Base-by-base conservation (phyloP, 495 filamentous ascomycete genomes). In the Poronia punctata region DNA sequence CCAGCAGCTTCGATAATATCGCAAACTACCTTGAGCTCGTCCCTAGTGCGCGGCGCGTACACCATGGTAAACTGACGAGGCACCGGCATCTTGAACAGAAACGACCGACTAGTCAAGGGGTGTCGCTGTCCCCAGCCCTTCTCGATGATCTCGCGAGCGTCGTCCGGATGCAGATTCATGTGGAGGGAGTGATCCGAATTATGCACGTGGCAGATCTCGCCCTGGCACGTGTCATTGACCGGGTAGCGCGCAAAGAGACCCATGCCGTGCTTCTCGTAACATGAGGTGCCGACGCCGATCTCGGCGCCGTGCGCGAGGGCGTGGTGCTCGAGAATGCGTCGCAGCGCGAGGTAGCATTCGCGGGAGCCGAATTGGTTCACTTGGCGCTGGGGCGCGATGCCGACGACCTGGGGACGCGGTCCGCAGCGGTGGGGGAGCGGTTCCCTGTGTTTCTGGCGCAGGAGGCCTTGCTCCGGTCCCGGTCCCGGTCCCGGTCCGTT, bases 121-220 rank as follows among this genome's bases (percentile, higher is more conserved):
- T 94, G 87, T n/a, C 87, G 69, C 60, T 95, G 76, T n/a, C 84
- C 88, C 87, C 86, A 94, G 14, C 87, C 84, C 29, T 76, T 78
- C 43, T 88, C 79, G 23, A 95, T 64, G 14, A 95, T 70, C 48
- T 80, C 71, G 54, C 71, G 78, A 30, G 83, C 84, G 60, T 96
- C 88, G 19, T 81, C 76, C 1, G 86, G 85, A 40, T 88, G 78
- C 16, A 95, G 64, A 10, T 76, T 78, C 49, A 89, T 53, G 60
- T 96, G 88, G 67, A 88, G 64, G 5, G 77, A 83, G 39, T 78
- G 70, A 43, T 96, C 88, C 31, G 69, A 72, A 6, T 72, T 68
- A 57, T 96, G 88, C 7, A 86, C 69, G 61, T 96, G 89, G 48
- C 76, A 79, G 34, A 95, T 74, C 59, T 96, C 89, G 21, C 84